These are phyloP conservation scores for Sesbania bispinosa DNA, from an alignment of 306 rosid species.

Conservation along the genomic window DNA sequence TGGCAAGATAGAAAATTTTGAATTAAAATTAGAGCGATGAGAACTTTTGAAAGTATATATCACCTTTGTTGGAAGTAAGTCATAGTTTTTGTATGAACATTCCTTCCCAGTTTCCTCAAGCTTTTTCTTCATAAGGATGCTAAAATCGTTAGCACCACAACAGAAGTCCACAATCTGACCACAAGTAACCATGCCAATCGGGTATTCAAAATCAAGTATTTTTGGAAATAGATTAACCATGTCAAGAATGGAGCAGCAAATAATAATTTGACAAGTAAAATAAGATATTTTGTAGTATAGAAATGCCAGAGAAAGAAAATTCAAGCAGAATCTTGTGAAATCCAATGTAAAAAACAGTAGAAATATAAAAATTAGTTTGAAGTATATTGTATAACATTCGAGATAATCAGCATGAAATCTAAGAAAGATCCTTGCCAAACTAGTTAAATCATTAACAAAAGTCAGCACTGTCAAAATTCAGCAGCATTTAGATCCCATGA, in stretches of 20 bases:
- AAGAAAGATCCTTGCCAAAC: no score
- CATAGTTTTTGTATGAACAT: slow-evolving; percentile 71
- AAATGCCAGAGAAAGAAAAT: neutral
- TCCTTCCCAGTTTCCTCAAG: slow-evolving; percentile 76
- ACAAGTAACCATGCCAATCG: slow-evolving; percentile 32
- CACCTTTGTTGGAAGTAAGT: slow-evolving; percentile 86
- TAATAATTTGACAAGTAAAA: slow-evolving; percentile 2
- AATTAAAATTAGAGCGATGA: neutral
- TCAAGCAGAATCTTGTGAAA: neutral
- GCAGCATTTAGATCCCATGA: no score
- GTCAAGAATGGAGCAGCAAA: neutral
- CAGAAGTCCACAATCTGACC: slow-evolving; percentile 94
- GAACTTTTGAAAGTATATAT: neutral
- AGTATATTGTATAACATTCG: neutral
- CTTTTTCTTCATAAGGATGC: slow-evolving; percentile 74
- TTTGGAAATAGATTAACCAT: neutral
- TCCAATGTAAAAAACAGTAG: neutral
- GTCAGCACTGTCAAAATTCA: no score
- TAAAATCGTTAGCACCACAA: slow-evolving; percentile 93
- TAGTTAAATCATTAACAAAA: no score
- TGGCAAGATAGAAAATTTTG: neutral
- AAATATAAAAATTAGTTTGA: neutral
- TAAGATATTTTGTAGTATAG: neutral
- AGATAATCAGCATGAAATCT: neutral
- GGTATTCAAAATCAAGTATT: slow-evolving; percentile 16